Percentiles rank a stretch among this genome's conserved stretches.
Evolutionary conservation across 805 yeast species (phyloP).

Genomic region (Candida sonorensis): DNA sequence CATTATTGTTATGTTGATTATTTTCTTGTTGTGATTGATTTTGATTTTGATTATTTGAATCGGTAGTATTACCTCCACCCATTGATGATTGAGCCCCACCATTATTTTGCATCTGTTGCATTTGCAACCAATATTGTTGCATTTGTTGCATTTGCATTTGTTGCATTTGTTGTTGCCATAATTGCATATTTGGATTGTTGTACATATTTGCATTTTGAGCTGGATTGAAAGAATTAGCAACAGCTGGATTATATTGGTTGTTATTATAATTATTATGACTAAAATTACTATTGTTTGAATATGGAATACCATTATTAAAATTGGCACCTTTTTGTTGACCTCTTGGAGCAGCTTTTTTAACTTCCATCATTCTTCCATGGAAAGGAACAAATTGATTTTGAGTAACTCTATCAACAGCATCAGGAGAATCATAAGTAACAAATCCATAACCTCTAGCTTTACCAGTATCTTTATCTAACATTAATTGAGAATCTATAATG

Average conservation of each 20-base stretch:
- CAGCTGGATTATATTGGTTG: conserved; percentile 10
- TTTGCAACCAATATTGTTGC: conserved; percentile 31
- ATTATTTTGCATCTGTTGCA: conserved; percentile 27
- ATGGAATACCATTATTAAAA: too few species aligned
- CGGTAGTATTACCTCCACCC: not conserved
- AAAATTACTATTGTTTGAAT: too few species aligned
- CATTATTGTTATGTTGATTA: conserved; percentile 1
- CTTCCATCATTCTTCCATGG: conserved; percentile 82
- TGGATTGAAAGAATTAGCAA: too few species aligned
- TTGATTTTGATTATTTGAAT: not conserved
- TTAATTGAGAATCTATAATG: conserved; percentile 91
- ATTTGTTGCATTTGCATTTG: conserved; percentile 60
- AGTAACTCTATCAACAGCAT: conserved; percentile 85
- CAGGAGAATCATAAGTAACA: conserved; percentile 90
- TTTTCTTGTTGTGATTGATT: conserved; percentile 1
- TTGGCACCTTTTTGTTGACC: conserved; percentile 40
- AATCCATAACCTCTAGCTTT: conserved; percentile 96
- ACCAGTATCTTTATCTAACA: conserved; percentile 97
- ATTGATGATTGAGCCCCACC: too few species aligned
- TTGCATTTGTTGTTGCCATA: conserved; percentile 57
- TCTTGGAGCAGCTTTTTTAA: conserved; percentile 79
- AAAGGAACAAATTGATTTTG: conserved; percentile 74
- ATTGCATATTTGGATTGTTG: conserved; percentile 30
- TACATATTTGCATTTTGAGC: conserved; percentile 27
- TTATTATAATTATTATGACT: conserved; percentile 26